Evolutionary conservation across 148 eudicot genomes (phyloP), one percentile per base, ranked within the genome.

Genomic region (Rhododendron henanense): DNA sequence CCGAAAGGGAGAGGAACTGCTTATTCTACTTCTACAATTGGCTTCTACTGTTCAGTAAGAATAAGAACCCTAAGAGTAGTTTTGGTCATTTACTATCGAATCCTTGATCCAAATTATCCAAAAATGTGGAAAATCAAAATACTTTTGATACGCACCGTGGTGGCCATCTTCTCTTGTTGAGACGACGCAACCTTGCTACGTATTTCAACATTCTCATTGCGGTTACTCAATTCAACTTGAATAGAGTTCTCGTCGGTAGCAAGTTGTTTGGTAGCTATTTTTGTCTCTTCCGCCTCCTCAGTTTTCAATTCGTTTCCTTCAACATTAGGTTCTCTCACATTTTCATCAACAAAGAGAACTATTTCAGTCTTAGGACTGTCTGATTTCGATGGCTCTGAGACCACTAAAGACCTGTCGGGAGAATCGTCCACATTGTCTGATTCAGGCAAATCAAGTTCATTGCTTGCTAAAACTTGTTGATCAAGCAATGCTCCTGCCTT

Each of bases 401-500:
- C 89, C 74, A 79, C 55, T 4, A 86, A 76, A 69, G 86, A 79
- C 44, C 45, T 71, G 37, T 83, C 18, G 28, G 63, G 82, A 82
- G 48, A 55, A 41, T 78, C 65, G n/a, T 81, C 82, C 28, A 69
- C 37, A 71, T 67, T 71, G 86, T 87, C 81, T 83, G 69, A n/a
- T 83, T 83, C 84, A 28, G 74, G 45, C 15, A 67, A 74, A 65
- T 71, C n/a, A 69, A 69, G 35, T 69, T 69, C 74, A 25, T 35
- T 71, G 41, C 73, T 80, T 25, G 28, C 76, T 2, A 86, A 78
- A 88, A 61, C 86, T 73, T 86, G 87, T 78, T 90, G 87, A 76
- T 91, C 90, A 33, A 87, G 87, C 90, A 87, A 47, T 3, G 87
- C 87, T 51, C 81, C 90, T 63, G 87, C 87, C 79, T 87, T 89